Conservation (phyloP, 306 rosid genomes). For the Corylus americana region DNA sequence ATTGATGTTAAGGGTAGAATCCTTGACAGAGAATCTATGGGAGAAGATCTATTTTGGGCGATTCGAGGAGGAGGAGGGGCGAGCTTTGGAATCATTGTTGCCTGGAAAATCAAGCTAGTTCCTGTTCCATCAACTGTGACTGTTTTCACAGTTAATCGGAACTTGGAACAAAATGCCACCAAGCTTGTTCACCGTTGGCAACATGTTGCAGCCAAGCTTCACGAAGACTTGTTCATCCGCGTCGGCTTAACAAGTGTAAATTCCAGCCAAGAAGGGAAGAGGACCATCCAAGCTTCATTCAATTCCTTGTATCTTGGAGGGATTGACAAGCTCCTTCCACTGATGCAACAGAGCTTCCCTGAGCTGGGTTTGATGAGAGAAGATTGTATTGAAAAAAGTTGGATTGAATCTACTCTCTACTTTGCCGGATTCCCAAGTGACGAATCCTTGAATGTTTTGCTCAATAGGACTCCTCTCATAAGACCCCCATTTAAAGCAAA, state of each 20-base stretch:
- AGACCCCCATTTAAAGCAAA: slow-evolving; percentile 24
- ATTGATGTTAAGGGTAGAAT: slow-evolving; percentile 50
- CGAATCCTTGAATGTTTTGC: slow-evolving; percentile 27
- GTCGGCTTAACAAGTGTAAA: neutral
- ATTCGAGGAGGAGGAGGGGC: slow-evolving; percentile 83
- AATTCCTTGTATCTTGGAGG: slow-evolving; percentile 28
- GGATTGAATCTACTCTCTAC: slow-evolving; percentile 28
- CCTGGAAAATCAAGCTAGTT: slow-evolving; percentile 30
- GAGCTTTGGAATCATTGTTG: slow-evolving; percentile 54
- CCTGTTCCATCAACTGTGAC: slow-evolving; percentile 25
- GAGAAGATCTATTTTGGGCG: slow-evolving; percentile 74
- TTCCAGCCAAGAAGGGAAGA: slow-evolving; percentile 11
- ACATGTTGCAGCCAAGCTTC: slow-evolving; percentile 4
- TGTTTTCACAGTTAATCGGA: slow-evolving; percentile 16
- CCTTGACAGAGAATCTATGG: slow-evolving; percentile 62
- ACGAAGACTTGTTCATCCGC: slow-evolving; percentile 22
- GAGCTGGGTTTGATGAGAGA: slow-evolving; percentile 13
- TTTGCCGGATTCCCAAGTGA: neutral
- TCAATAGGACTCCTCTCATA: slow-evolving; percentile 9
- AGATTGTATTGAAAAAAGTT: slow-evolving; percentile 28
- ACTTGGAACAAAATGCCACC: slow-evolving; percentile 22
- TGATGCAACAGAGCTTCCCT: slow-evolving; percentile 20
- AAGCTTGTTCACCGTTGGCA: slow-evolving; percentile 25
- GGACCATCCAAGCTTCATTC: slow-evolving; percentile 17
- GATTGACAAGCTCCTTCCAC: slow-evolving; percentile 9